Base-by-base conservation (phyloP, 441 rosid species). In the Dalechampia spathulata region DNA sequence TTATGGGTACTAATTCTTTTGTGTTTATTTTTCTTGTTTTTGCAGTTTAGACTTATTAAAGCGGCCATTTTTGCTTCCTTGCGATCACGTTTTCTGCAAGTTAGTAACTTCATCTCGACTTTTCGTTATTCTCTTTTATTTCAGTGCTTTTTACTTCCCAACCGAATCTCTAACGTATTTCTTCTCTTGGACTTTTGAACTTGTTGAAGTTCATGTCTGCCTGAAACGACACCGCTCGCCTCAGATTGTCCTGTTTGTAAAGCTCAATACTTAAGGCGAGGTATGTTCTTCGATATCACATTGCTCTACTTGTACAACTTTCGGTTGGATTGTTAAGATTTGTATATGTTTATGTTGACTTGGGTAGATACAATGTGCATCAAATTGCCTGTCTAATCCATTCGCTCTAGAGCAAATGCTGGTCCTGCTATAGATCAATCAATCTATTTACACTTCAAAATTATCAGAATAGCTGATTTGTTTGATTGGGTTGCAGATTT, bases 71-170 rank as follows among this genome's bases (percentile, higher is more conserved):
- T 64, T 87, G 82, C 86, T 90, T 43, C 88, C 96, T 22, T 87
- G 98, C 58, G 79, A 83, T 34, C 98, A 91, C 65, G 58, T 87
- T 54, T 82, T 91, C 63, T 91, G 95, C 98, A 60, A 70, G 90
- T 82, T 53, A 21, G 78, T 58, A 25, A 23, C 5, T 20, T 43
- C 38, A 15, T 12, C 20, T 30, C 7, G 12, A 13, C 15, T 62
- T 12, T 27, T 16, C 0, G 17, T 34, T 30, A 8, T 30, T 30
- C 4, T 30, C 5, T 30, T 30, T 30, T 8, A 30, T 30, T 30
- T 30, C 8, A 30, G n/a, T n/a, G n/a, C n/a, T n/a, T n/a, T n/a
- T n/a, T n/a, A n/a, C 32, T 20, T 42, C 11, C 7, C 12, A 5
- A 41, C n/a, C 5, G 2, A 4, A 9, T 19, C n/a, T 11, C 21